These are phyloP conservation scores for Rutidosis leptorrhynchoides DNA, from an alignment of 129 eudicot genomes.

Conservation along the genomic window DNA sequence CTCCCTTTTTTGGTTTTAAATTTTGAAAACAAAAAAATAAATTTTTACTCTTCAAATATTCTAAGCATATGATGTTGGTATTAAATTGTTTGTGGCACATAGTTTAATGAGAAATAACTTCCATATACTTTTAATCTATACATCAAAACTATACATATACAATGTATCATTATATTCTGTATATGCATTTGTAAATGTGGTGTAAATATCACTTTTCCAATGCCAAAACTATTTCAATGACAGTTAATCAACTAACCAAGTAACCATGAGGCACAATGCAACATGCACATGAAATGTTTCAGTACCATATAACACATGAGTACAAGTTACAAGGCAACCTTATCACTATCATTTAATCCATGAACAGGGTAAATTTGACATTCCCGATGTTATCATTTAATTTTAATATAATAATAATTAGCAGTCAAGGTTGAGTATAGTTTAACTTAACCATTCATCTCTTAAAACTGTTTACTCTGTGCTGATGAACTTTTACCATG, in stretches of 20 bases:
- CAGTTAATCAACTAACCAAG: neutral
- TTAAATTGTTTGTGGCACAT: neutral
- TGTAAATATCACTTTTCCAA: neutral
- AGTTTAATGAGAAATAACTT: neutral
- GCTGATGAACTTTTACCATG: neutral
- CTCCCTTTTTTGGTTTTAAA: neutral
- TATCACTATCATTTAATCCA: neutral
- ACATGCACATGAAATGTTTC: neutral
- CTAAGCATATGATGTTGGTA: neutral
- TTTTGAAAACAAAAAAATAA: neutral
- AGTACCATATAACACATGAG: slow-evolving; percentile 4
- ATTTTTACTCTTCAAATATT: neutral
- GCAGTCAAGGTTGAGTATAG: neutral
- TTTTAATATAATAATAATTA: neutral
- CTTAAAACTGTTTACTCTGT: neutral
- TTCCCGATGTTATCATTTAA: neutral
- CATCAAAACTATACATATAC: neutral
- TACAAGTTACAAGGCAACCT: slow-evolving; percentile 13
- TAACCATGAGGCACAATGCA: neutral
- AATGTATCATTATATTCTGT: too few relatives aligned
- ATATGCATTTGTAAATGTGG: neutral
- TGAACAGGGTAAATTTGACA: neutral
- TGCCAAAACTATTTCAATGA: neutral
- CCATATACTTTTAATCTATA: neutral
- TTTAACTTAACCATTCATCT: neutral